Base-by-base conservation (phyloP, 257 asterid genomes). In the Coffea eugenioides region DNA sequence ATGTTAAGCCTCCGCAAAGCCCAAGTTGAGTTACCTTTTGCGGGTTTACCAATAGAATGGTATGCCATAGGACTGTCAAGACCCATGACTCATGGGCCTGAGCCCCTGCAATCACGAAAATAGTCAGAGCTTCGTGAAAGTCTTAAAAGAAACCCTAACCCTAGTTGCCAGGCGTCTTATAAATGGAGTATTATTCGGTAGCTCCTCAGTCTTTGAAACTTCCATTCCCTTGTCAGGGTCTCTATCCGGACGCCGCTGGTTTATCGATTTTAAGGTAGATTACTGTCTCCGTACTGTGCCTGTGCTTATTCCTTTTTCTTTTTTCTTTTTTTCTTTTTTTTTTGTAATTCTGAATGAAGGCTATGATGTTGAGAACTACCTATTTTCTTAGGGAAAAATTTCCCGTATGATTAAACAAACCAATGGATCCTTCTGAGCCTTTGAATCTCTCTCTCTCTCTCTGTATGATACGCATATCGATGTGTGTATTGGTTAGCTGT, bases 361-460 rank as follows among this genome's bases (percentile, higher is more conserved):
- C 94, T 74, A 59, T 91, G 98, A 93, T 91, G 97, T 65, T 78
- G 36, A 71, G 79, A 90, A 83, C 93, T 91, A 90, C 94, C 96
- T 92, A 93, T 91, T 92, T 92, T 86, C 77, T 91, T 97, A 92
- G 82, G 83, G 86, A 80, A 81, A 25, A 12, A 51, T 69, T 80
- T 57, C 85, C 69, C 86, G 82, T 73, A 56, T 92, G 97, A 94
- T 88, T 91, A 85, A 13, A 88, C 79, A 82, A 82, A 88, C 97
- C 97, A 93, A 92, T 92, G 97, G 98, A 93, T 92, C 98, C 98
- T 93, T 88, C 96, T 92, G 96, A 92, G 93, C 94, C 78, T 73
- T 59, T 59, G 27, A 8, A 3, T 39, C 23, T 49, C 18, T 69
- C 39, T 56, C 68, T 0, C 14, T 1, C 4, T 51, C 21, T 31